These are phyloP conservation scores for Candida coquimbonensis DNA, from an alignment of 805 yeast genomes.

Conservation along the genomic window DNA sequence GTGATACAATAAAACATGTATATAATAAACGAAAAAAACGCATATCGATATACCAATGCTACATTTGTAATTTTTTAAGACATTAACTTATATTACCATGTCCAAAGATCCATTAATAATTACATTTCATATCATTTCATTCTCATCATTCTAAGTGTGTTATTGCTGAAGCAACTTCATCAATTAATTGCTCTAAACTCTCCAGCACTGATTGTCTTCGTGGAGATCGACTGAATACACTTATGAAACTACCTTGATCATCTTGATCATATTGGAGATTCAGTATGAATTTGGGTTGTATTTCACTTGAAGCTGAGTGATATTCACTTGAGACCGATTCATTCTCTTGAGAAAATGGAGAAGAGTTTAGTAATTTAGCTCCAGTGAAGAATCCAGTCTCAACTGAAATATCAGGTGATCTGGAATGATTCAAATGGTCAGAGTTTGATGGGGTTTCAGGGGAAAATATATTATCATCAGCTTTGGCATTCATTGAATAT, in stretches of 20 bases:
- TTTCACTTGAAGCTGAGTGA: not conserved
- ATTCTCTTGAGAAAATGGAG: constrained; percentile 3
- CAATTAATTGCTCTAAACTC: constrained; percentile 18
- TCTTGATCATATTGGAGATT: not conserved
- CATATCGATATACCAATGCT: not conserved
- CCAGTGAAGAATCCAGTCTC: constrained; percentile 19
- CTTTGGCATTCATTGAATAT: not conserved
- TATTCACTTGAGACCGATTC: not conserved
- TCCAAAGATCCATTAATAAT: no score
- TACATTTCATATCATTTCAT: no score
- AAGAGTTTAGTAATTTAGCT: constrained; percentile 4
- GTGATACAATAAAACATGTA: not conserved
- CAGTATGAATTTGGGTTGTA: no score
- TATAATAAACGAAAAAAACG: not conserved
- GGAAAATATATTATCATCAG: not conserved
- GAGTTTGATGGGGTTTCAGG: not conserved
- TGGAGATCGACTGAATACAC: constrained; percentile 4
- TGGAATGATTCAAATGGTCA: not conserved
- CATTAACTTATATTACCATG: no score
- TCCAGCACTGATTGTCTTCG: constrained; percentile 14
- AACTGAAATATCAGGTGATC: constrained; percentile 13
- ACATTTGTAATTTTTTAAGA: no score
- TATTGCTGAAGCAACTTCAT: constrained; percentile 15
- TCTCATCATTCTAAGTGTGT: not conserved
- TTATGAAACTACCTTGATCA: not conserved